Base-by-base conservation (phyloP, 768 basidiomycete species). In the Psilocybe tampanensis region DNA sequence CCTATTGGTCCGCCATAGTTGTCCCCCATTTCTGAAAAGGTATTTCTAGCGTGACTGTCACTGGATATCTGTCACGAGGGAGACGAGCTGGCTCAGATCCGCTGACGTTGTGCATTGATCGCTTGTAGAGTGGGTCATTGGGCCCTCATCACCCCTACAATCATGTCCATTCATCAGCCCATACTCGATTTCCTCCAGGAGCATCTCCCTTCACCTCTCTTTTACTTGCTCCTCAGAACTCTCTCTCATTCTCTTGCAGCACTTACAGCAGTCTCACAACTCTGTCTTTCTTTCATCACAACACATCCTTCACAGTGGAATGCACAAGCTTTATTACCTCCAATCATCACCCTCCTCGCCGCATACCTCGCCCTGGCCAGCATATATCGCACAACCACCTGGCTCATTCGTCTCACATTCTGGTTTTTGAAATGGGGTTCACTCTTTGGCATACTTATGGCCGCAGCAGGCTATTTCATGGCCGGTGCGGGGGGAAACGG, bases 381-480 rank as follows among this genome's bases (percentile, higher is more conserved):
- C 67, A 70, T 92, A 51, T 92, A 92, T 72, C 87, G 89, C 58
- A 92, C 92, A 4, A 86, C 90, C 12, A 80, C 79, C 21, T 92
- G 88, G 86, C 77, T 89, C 64, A 72, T 92, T 60, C 81, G 88
- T 58, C 83, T 82, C 32, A 75, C 72, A 23, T 69, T 91, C 61
- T 91, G 82, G 78, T 80, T 90, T 64, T 68, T 89, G 64, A 94
- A 94, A 72, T 94, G 91, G 91, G 88, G 86, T 21, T 72, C 76
- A 11, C 72, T 94, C 45, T 58, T 90, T 8, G 80, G 76, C 12
- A 70, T 77, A 2, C 63, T 87, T 8, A 77, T 81, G n/a, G 86
- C 80, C 6, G 78, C 76, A 8, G 67, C 72, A 15, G 85, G 84
- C 9, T 90, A 83, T 80, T 71, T 83, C 47, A 70, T 83, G 68